Evolutionary conservation across 2,329 filamentous ascomycete species (phyloP).

Genomic region (Cladosporium sp.): DNA sequence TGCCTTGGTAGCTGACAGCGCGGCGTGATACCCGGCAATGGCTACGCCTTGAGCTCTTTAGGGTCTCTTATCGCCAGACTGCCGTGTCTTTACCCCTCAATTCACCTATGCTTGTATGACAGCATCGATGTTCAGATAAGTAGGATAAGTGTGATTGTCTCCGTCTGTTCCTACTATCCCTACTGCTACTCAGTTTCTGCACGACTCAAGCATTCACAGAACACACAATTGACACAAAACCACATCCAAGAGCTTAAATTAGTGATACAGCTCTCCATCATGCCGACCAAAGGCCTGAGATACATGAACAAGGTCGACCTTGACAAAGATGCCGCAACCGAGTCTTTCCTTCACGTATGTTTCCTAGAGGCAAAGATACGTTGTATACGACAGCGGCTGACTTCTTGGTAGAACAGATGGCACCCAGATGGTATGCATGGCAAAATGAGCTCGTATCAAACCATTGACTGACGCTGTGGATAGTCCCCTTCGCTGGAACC

Average conservation of each 20-base stretch:
- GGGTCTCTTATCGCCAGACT: neutral
- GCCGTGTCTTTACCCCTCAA: conserved; percentile 9
- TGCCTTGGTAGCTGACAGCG: neutral
- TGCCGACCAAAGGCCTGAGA: conserved; percentile 57
- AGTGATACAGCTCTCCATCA: conserved; percentile 22
- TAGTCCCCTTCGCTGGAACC: conserved; percentile 68
- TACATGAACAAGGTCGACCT: conserved; percentile 70
- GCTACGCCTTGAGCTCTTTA: neutral
- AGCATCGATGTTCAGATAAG: neutral
- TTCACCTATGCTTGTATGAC: neutral
- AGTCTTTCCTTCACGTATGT: conserved; percentile 43
- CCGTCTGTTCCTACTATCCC: neutral
- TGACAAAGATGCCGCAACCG: conserved; percentile 66
- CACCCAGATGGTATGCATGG: conserved; percentile 73
- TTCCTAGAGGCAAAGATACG: too few species aligned
- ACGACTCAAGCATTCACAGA: neutral
- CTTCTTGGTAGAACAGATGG: conserved; percentile 70
- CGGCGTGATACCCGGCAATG: neutral
- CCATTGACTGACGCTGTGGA: neutral
- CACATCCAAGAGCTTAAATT: too few species aligned
- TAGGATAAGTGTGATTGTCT: neutral
- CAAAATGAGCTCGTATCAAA: neutral
- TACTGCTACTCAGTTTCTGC: neutral
- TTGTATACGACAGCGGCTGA: conserved; percentile 9
- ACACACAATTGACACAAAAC: neutral